Evolutionary conservation across 1,284 basidiomycete genomes (phyloP).

Genomic region (Sphagnurus paluster): DNA sequence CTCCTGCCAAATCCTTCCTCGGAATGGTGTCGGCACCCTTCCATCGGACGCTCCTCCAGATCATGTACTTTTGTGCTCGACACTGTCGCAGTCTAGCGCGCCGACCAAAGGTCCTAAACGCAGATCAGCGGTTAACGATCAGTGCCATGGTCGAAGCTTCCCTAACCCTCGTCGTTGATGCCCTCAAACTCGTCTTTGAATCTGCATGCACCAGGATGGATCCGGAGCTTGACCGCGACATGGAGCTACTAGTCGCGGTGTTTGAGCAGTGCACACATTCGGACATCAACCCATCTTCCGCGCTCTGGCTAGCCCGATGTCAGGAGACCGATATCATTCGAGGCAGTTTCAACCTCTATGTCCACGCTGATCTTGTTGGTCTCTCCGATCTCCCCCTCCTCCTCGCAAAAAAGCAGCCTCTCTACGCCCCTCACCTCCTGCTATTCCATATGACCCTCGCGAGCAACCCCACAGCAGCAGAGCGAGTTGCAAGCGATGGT

Average conservation of each 20-base stretch:
- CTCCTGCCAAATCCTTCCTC: conserved; percentile 75
- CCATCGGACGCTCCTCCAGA: conserved; percentile 79
- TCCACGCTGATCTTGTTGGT: conserved; percentile 68
- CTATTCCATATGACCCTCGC: conserved; percentile 88
- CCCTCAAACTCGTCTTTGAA: conserved; percentile 68
- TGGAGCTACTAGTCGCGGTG: conserved; percentile 79
- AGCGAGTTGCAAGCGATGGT: conserved; percentile 84
- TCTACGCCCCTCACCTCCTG: conserved; percentile 77
- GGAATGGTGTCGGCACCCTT: conserved; percentile 68
- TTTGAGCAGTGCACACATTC: conserved; percentile 76
- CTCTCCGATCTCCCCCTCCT: conserved; percentile 62
- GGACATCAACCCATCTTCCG: conserved; percentile 65
- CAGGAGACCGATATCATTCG: conserved; percentile 83
- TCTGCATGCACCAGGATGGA: conserved; percentile 59
- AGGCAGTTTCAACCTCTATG: conserved; percentile 74
- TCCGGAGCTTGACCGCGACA: conserved; percentile 72
- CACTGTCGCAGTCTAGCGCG: conserved; percentile 55
- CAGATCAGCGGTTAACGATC: conserved; percentile 61
- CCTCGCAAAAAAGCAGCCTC: conserved; percentile 59
- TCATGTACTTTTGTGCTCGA: conserved; percentile 75
- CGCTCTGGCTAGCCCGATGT: conserved; percentile 77
- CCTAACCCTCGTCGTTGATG: conserved; percentile 67
- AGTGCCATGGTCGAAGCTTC: conserved; percentile 61
- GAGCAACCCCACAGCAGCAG: conserved; percentile 73
- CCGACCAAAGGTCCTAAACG: conserved; percentile 52